phyloP scores from a whole-genome alignment of 2,329 filamentous ascomycete genomes.

The Beauveria sp. region DNA sequence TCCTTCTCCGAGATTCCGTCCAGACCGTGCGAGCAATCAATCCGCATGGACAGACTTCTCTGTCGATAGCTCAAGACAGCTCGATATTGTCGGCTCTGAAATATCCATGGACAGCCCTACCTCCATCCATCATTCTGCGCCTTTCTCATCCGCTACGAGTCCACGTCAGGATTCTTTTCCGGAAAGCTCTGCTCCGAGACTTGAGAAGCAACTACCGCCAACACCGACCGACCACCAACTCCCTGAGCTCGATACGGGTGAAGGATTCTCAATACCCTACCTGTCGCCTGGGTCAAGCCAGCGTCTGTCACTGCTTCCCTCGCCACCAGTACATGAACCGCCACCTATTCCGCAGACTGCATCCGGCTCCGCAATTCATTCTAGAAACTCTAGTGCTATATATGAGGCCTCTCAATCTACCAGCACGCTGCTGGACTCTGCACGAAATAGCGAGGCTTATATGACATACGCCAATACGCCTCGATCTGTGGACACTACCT shows the following conservation, averaged over 20 bases:
- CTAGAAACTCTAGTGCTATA: conserved; percentile 34
- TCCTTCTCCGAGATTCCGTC: conserved; percentile 35
- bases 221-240: conserved; percentile 31
- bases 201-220: conserved; percentile 19
- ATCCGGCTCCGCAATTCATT: conserved; percentile 27
- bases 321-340: conserved; percentile 44
- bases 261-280: conserved; percentile 43
- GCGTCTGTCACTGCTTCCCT: conserved; percentile 24
- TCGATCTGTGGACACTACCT: conserved; percentile 40
- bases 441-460: conserved; percentile 38
- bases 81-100: conserved; percentile 9
- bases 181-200: conserved; percentile 8
- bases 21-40: conserved; percentile 44
- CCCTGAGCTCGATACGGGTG: conserved; percentile 42
- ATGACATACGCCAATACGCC: conserved; percentile 35
- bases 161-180: neutral
- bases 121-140: neutral
- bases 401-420: conserved; percentile 30
- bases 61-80: conserved; percentile 40
- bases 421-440: conserved; percentile 36
- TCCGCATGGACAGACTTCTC: conserved; percentile 56
- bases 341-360: conserved; percentile 39
- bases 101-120: conserved; percentile 1
- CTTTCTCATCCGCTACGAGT: neutral
- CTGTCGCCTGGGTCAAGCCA: conserved; percentile 26